Evolutionary conservation across 164 flowering plant species (phyloP), one percentile per base, ranked within the genome.

Genomic region (Euptelea pleiosperma): DNA sequence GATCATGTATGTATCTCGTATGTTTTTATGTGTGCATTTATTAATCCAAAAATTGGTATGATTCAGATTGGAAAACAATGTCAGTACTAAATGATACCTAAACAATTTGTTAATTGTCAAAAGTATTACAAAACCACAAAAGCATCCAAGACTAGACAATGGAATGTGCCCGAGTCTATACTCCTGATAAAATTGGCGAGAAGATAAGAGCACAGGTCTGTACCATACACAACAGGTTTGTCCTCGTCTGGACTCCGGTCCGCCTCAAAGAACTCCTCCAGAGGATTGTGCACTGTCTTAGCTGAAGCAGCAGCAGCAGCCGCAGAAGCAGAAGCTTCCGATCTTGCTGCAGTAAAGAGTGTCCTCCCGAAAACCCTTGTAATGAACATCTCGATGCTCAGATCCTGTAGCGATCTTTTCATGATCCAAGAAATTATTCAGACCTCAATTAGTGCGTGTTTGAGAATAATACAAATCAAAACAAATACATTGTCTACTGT

Each of bases 191-290:
- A n/a, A 9, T 29, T 30, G 29, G 11, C n/a, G 15, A 16, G 11
- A 28, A 10, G 2, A 18, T 29, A 46, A 48, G 11, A 52, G 35
- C 42, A 61, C 55, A 9, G 19, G 3, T 36, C 9, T 26, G 26
- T 76, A 90, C 97, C 97, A 70, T 91, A 91, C 14, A 79, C 87
- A 58, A 81, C 79, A 44, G 86, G 96, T 58, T 77, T 88, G 1
- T 80, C 91, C 16, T 86, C 93, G 2, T 80, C 91, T 8, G 60
- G 62, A 52, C 71, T 79, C 64, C 91, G 75, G 52, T 83, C 89
- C 16, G 61, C 74, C 77, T 88, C 96, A 69, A 91, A 91, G 69
- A 91, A 88, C 66, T 84, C 81, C 79, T 84, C 81, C 21, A 91
- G 76, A 37, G 98, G 96, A 56, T 91, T 91, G 57, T 63, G 57